A percentile compares a stretch with the other conserved stretches of the same genome.
Conservation (phyloP, 331 rosid species). For the Malus hybrid region DNA sequence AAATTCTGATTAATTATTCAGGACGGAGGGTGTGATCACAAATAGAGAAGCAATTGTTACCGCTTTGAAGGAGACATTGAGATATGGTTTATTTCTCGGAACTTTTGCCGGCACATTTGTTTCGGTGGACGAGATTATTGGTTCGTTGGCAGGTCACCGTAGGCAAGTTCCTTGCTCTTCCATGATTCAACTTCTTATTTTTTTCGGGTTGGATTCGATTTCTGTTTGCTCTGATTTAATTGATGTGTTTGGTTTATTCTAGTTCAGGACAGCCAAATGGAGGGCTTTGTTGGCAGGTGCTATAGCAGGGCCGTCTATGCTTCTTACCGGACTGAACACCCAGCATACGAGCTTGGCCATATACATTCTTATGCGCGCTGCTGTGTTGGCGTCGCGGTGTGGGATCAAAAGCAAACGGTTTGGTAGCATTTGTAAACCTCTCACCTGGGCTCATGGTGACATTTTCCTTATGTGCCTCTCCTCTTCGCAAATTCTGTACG, state of each 20-base stretch:
- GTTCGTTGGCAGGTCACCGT: conserved; percentile 68
- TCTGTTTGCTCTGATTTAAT: conserved; percentile 16
- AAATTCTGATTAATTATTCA: conserved; percentile 14
- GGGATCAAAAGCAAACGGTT: conserved; percentile 92
- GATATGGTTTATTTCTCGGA: conserved; percentile 90
- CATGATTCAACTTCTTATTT: background rate
- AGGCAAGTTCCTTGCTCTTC: conserved; percentile 57
- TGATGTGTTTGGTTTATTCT: conserved; percentile 18
- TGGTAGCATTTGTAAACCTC: conserved; percentile 83
- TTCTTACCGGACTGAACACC: conserved; percentile 70
- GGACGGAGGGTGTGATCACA: conserved; percentile 52
- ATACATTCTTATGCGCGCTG: conserved; percentile 90
- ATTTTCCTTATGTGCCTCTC: conserved; percentile 94
- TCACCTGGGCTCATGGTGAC: conserved; percentile 95
- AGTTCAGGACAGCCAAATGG: conserved; percentile 92
- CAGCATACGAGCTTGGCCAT: conserved; percentile 87
- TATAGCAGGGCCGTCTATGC: conserved; percentile 86
- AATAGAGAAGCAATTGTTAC: conserved; percentile 57
- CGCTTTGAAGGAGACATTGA: conserved; percentile 79
- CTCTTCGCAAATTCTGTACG: conserved; percentile 86
- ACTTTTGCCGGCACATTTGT: conserved; percentile 90
- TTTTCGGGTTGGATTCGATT: background rate
- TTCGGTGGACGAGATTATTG: conserved; percentile 76
- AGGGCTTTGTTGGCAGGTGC: conserved; percentile 90
- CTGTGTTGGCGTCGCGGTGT: conserved; percentile 85